phyloP scores from a whole-genome alignment of 495 filamentous ascomycete species.

The Apiosordaria backusii region DNA sequence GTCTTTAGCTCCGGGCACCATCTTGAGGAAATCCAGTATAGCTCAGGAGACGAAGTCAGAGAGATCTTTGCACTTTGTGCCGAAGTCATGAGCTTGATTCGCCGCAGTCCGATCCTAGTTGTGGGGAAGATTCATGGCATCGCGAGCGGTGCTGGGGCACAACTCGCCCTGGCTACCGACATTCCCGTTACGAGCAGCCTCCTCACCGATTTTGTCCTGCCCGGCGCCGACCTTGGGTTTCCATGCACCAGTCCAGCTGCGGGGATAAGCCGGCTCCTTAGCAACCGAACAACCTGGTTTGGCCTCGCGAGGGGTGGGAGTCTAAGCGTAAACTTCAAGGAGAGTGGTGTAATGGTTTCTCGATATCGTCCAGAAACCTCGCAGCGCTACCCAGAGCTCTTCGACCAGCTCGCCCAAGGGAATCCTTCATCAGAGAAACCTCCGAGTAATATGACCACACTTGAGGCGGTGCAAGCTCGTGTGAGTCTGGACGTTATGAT shows the following conservation, averaged over 20 bases:
- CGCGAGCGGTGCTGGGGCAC: conserved; percentile 27
- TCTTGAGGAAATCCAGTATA: conserved; percentile 18
- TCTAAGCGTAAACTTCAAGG: background rate
- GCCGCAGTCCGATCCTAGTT: conserved; percentile 25
- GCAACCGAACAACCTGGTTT: background rate
- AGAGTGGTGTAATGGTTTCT: conserved; percentile 18
- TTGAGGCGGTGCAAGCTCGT: background rate
- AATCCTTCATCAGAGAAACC: background rate
- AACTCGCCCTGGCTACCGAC: conserved; percentile 30
- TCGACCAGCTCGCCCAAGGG: no score
- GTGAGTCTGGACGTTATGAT: background rate
- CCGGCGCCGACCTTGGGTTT: conserved; percentile 26
- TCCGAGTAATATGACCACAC: background rate
- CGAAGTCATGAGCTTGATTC: conserved; percentile 29
- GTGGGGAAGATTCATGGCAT: conserved; percentile 24
- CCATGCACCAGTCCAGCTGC: conserved; percentile 28
- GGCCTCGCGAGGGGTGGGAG: conserved; percentile 19
- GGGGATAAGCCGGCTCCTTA: conserved; percentile 20
- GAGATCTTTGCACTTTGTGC: conserved; percentile 27
- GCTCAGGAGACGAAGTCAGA: conserved; percentile 6
- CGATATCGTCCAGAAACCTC: no score
- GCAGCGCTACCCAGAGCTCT: no score
- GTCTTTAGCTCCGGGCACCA: conserved; percentile 32
- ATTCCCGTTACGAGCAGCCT: conserved; percentile 19
- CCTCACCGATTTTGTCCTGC: conserved; percentile 18